Evolutionary conservation across 2,329 filamentous ascomycete species (phyloP), one percentile per base, ranked within the genome.

Genomic region (Atkinsonella hypoxylon): DNA sequence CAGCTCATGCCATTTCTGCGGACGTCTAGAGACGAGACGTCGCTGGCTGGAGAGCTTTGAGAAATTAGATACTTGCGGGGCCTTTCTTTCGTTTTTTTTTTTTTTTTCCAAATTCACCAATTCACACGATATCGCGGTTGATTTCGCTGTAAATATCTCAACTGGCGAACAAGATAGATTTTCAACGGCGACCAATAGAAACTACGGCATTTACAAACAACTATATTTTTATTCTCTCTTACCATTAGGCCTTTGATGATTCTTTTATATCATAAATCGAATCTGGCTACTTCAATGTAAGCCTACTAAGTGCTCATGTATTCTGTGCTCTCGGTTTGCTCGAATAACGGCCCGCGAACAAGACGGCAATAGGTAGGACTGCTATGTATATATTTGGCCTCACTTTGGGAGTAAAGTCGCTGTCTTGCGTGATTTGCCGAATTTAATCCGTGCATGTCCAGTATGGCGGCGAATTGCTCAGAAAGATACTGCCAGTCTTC

Each of bases 1-100:
- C 81, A 84, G 0, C 67, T 97, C 48, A 85, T 96, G 51, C 88
- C 90, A 0, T 97, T 97, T 65, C 66, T 97, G 55, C 94, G 89
- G 67, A 87, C 94, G 67, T 84, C 87, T 3, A 75, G 91, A 17
- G 88, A 96, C 62, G 90, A 95, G 72, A 96, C 90, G 0, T 55
- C 53, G 2, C 58, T 59, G 18, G 70, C 71, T 2, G 70, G 68
- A 0, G 59, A 55, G 15, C 54, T 70, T 49, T 30, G 20, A 26
- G 13, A n/a, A 26, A n/a, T n/a, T 45, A 30, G 31, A 32, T 12
- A 9, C 3, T 18, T 41, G 10, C 26, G 8, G 6, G 26, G 7
- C 26, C 26, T 4, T 7, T 1, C 2, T 22, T 5, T 2, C 3
- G 20, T 1, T 26, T 26, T 26, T 26, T 26, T 26, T 26, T 4